These are phyloP conservation scores for Pythium sukuiense DNA, from an alignment of 352 stramenopile species.

Conservation along the genomic window DNA sequence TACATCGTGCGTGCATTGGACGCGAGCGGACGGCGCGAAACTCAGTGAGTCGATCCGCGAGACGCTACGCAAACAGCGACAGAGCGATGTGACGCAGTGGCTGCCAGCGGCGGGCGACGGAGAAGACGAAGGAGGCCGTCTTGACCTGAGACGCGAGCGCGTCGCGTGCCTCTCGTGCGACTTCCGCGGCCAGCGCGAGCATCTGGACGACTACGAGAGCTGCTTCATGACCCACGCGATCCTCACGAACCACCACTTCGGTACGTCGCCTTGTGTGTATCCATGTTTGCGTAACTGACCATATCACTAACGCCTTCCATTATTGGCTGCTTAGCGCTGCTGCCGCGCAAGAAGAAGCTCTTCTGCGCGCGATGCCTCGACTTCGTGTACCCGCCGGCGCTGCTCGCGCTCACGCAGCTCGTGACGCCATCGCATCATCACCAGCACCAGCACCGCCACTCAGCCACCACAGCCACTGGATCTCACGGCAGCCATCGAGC, in stretches of 20 bases:
- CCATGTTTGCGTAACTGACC: no score
- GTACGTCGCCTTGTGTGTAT: conserved; percentile 25
- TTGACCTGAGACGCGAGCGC: conserved; percentile 22
- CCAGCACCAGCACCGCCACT: not conserved
- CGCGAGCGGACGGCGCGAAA: conserved; percentile 3
- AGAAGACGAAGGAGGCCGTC: not conserved
- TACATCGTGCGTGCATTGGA: conserved; percentile 11
- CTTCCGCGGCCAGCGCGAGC: conserved; percentile 44
- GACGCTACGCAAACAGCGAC: conserved; percentile 12
- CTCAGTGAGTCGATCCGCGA: conserved; percentile 10
- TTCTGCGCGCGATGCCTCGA: conserved; percentile 62
- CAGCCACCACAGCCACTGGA: not conserved
- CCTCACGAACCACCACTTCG: conserved; percentile 55
- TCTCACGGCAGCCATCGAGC: not conserved
- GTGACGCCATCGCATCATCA: conserved; percentile 20
- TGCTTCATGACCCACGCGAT: conserved; percentile 75
- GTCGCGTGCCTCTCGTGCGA: conserved; percentile 55
- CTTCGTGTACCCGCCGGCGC: conserved; percentile 53
- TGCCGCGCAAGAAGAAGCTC: conserved; percentile 33
- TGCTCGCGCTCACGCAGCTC: conserved; percentile 29
- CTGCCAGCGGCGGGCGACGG: not conserved
- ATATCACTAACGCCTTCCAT: not conserved
- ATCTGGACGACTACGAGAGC: conserved; percentile 25
- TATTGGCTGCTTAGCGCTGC: conserved; percentile 2
- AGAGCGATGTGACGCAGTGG: not conserved